Base-by-base conservation (phyloP, 176 grass and related monocot genomes). In the Oryza rufipogon region DNA sequence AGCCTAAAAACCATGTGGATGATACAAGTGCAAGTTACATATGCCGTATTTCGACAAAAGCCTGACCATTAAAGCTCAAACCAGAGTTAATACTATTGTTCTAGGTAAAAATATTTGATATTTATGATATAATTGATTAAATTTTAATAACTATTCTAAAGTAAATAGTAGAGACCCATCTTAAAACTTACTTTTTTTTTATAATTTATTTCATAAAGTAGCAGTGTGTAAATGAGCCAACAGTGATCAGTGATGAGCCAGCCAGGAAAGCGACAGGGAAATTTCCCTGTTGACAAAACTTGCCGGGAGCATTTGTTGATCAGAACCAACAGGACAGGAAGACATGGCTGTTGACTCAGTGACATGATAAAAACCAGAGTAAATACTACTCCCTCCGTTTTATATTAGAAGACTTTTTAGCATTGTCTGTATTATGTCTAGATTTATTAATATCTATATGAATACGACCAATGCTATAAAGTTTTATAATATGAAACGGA, bases 231-330 rank as follows among this genome's bases (percentile, higher is more conserved):
- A 63, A 47, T 15, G 26, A 73, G 13, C 45, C 13, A 33, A 67
- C 20, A 81, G 77, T 1, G 78, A 6, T 36, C 20, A 81, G 77
- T 1, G 78, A 6, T 36, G 12, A 33, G 26, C 74, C 4, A 56
- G 45, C 6, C 7, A 61, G 10, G 63, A 75, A 84, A 80, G 63
- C n/a, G 41, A 79, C 20, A 2, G 61, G 46, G 87, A 80, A 63
- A 80, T 88, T 88, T 75, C 81, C 66, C 47, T 10, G 3, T 16
- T 14, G 66, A 77, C 60, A 82, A 86, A 63, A 46, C 72, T 52
- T 61, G 32, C 33, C 64, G 10, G 47, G 64, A 77, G 73, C 61
- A 42, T n/a, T 7, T 11, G 39, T 80, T 39, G 76, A 25, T 77
- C 66, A 38, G 11, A 73, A 20, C 19, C 39, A 47, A 56, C 44